Conservation (phyloP, 2,329 filamentous ascomycete species). For the Cadophora sp. region DNA sequence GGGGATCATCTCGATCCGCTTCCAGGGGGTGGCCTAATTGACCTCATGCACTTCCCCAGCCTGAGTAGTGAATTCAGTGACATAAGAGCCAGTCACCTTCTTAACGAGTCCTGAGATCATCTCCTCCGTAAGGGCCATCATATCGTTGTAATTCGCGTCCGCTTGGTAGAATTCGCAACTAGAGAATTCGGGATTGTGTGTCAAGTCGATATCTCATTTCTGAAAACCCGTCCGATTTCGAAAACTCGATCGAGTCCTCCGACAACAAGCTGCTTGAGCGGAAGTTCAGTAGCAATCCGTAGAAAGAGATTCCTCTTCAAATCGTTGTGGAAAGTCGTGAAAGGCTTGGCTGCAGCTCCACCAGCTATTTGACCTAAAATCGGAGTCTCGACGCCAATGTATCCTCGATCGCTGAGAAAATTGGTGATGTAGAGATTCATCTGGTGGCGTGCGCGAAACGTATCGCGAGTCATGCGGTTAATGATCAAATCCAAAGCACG, state of each 20-base stretch:
- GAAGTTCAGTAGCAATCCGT: constrained; percentile 92
- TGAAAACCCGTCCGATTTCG: constrained; percentile 93
- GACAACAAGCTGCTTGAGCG: constrained; percentile 94
- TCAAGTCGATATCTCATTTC: constrained; percentile 93
- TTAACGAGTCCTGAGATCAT: constrained; percentile 90
- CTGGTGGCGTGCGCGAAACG: constrained; percentile 84
- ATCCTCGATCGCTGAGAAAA: constrained; percentile 87
- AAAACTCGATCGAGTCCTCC: constrained; percentile 95
- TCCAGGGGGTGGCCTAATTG: constrained; percentile 97
- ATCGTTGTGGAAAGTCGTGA: constrained; percentile 95
- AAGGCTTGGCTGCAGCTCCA: constrained; percentile 93
- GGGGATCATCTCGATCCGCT: constrained; percentile 93
- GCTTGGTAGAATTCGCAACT: constrained; percentile 98
- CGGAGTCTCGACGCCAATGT: constrained; percentile 93
- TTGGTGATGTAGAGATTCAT: constrained; percentile 86
- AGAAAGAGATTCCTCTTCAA: constrained; percentile 93
- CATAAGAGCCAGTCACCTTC: constrained; percentile 83
- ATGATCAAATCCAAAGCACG: constrained; percentile 96
- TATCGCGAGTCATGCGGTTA: constrained; percentile 81
- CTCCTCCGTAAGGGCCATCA: constrained; percentile 92
- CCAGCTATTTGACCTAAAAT: constrained; percentile 98
- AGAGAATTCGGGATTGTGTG: constrained; percentile 98
- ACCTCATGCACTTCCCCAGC: constrained; percentile 80
- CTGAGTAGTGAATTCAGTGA: constrained; percentile 86
- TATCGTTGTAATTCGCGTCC: constrained; percentile 88